These are phyloP conservation scores for Cladophialophora carrionii DNA, from an alignment of 2,329 filamentous ascomycete genomes.

Conservation along the genomic window DNA sequence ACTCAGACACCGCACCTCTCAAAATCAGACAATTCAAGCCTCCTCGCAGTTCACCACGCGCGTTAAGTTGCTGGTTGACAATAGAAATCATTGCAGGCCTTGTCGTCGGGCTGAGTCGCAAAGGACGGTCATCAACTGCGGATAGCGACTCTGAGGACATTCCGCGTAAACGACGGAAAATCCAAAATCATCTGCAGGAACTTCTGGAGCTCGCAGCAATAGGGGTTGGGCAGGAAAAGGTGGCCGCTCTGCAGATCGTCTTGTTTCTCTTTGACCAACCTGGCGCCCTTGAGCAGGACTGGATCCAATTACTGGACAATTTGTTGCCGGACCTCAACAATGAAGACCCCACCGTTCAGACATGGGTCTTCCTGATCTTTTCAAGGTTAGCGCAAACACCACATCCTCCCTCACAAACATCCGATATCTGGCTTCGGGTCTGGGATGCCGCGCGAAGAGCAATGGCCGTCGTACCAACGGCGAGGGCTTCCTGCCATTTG, in stretches of 20 bases:
- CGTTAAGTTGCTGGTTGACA: slow-evolving; percentile 48
- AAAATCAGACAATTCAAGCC: slow-evolving; percentile 45
- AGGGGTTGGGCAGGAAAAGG: slow-evolving; percentile 25
- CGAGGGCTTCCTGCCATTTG: slow-evolving; percentile 31
- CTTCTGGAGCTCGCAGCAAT: slow-evolving; percentile 20
- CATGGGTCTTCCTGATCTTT: slow-evolving; percentile 32
- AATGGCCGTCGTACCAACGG: slow-evolving; percentile 21
- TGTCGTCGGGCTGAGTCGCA: slow-evolving; percentile 19
- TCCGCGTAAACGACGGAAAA: slow-evolving; percentile 32
- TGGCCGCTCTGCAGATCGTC: slow-evolving; percentile 30
- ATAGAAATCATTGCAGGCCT: slow-evolving; percentile 48
- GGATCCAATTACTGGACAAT: slow-evolving; percentile 7
- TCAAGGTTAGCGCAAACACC: slow-evolving; percentile 13
- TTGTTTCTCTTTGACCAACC: slow-evolving; percentile 32
- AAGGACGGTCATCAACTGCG: neutral
- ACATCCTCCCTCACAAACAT: neutral
- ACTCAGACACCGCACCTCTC: slow-evolving; percentile 41
- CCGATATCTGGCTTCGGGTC: slow-evolving; percentile 28
- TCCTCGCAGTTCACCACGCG: slow-evolving; percentile 43
- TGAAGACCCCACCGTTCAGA: slow-evolving; percentile 26
- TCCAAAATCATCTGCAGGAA: slow-evolving; percentile 23
- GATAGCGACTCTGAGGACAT: slow-evolving; percentile 7
- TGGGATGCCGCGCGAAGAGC: slow-evolving; percentile 31
- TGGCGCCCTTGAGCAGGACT: slow-evolving; percentile 6
- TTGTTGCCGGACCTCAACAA: slow-evolving; percentile 20